These are phyloP conservation scores for Vanrija humicola DNA, from an alignment of 1,284 basidiomycete genomes.

Conservation along the genomic window DNA sequence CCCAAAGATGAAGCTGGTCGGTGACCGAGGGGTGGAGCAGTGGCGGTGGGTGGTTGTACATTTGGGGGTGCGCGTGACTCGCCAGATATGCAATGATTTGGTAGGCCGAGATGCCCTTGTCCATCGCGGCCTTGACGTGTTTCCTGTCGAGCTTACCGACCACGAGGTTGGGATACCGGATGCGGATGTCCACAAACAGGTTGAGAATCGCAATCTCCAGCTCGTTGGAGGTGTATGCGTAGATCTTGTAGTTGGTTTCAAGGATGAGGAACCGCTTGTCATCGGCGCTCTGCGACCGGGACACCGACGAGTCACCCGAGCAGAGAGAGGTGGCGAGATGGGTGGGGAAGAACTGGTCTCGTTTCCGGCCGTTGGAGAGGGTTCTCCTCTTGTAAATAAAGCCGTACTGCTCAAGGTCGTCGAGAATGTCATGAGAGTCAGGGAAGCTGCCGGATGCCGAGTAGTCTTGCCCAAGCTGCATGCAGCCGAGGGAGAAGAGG, in stretches of 20 bases:
- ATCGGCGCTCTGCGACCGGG: constrained; percentile 48
- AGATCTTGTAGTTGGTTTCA: constrained; percentile 97
- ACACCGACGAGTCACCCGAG: constrained; percentile 57
- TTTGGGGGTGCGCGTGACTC: constrained; percentile 94
- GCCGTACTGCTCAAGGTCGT: constrained; percentile 91
- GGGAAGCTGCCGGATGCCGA: constrained; percentile 74
- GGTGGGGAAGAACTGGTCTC: constrained; percentile 85
- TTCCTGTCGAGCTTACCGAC: constrained; percentile 92
- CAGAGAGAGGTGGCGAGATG: constrained; percentile 89
- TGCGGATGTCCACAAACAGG: constrained; percentile 86
- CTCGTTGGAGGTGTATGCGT: constrained; percentile 97
- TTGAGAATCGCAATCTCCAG: constrained; percentile 95
- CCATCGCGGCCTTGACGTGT: constrained; percentile 88
- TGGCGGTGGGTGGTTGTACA: constrained; percentile 71
- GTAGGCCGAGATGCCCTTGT: constrained; percentile 92
- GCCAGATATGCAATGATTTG: constrained; percentile 96
- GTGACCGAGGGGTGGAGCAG: constrained; percentile 63
- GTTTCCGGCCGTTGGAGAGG: constrained; percentile 4
- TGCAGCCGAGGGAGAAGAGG: constrained; percentile 91
- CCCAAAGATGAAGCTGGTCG: constrained; percentile 97
- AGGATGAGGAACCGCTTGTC: constrained; percentile 88
- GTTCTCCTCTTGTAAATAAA: constrained; percentile 76
- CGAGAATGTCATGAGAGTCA: constrained; percentile 66
- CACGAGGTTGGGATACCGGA: constrained; percentile 92
- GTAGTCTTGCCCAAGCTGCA: constrained; percentile 92